Conservation (phyloP, 1,139 yeast species). For the Blastobotrys capitulatus region DNA sequence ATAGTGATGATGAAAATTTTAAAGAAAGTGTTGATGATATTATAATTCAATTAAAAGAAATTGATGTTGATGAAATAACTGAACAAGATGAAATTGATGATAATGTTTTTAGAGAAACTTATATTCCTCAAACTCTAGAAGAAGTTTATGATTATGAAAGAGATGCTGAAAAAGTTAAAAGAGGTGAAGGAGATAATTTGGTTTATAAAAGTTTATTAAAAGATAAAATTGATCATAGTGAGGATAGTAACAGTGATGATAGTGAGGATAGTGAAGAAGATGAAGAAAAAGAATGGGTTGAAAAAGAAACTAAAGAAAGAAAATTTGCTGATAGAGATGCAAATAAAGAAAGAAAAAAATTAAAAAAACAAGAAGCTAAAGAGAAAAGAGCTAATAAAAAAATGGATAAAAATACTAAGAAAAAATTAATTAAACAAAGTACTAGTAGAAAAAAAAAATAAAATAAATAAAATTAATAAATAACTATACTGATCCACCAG, state of each 20-base stretch:
- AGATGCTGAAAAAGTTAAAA: constrained; percentile 74
- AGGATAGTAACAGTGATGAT: constrained; percentile 20
- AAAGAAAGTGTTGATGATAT: constrained; percentile 28
- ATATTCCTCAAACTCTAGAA: constrained; percentile 62
- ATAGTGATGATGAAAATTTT: not conserved
- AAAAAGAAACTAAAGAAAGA: constrained; percentile 47
- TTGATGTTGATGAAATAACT: constrained; percentile 35
- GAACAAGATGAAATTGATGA: constrained; percentile 63
- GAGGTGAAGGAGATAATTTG: constrained; percentile 77
- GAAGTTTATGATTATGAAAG: constrained; percentile 57
- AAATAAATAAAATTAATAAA: not conserved
- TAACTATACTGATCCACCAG: constrained; percentile 50
- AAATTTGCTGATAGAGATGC: constrained; percentile 78
- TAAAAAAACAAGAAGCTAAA: constrained; percentile 74
- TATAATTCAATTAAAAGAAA: constrained; percentile 26
- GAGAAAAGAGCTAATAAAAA: constrained; percentile 87
- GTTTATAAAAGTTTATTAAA: constrained; percentile 38
- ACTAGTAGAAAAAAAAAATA: constrained; percentile 16
- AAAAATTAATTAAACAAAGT: constrained; percentile 29
- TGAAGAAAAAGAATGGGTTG: constrained; percentile 42
- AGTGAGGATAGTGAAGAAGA: constrained; percentile 37
- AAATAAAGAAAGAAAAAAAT: constrained; percentile 78
- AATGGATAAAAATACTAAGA: constrained; percentile 86
- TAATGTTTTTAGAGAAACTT: constrained; percentile 81
- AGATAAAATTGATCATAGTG: constrained; percentile 27